Evolutionary conservation across 352 stramenopile genomes (phyloP).

Genomic region (Globisporangium echinulatum): DNA sequence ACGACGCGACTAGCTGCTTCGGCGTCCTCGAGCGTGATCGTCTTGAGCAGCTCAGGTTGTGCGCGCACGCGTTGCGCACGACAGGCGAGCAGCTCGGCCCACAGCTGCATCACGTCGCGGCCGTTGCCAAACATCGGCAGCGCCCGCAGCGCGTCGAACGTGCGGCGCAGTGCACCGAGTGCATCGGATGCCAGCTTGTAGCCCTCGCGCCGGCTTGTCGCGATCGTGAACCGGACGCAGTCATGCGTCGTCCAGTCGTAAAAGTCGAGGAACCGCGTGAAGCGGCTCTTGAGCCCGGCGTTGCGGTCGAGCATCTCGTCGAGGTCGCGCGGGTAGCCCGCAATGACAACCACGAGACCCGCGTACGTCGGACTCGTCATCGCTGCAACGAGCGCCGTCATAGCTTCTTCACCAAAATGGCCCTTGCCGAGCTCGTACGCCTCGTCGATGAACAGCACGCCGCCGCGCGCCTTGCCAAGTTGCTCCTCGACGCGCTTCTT

Average conservation of each 20-base stretch:
- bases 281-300: slow-evolving; percentile 86
- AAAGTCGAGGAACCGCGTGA: slow-evolving; percentile 88
- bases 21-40: slow-evolving; percentile 39
- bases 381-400: slow-evolving; percentile 84
- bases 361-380: slow-evolving; percentile 84
- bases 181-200: slow-evolving; percentile 29
- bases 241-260: slow-evolving; percentile 81
- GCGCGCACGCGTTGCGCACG: slow-evolving; percentile 53
- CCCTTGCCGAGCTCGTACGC: slow-evolving; percentile 88
- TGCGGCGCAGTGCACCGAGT: slow-evolving; percentile 17
- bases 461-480: slow-evolving; percentile 83
- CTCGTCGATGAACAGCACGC: slow-evolving; percentile 93
- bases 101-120: slow-evolving; percentile 60
- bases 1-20: slow-evolving; percentile 25
- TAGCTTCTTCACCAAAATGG: slow-evolving; percentile 77
- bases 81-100: slow-evolving; percentile 54
- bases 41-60: slow-evolving; percentile 36
- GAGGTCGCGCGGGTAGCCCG: slow-evolving; percentile 86
- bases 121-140: slow-evolving; percentile 70
- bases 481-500: slow-evolving; percentile 87
- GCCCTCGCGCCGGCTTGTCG: slow-evolving; percentile 32
- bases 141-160: slow-evolving; percentile 33
- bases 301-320: slow-evolving; percentile 88
- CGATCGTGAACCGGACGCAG: slow-evolving; percentile 57
- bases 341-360: slow-evolving; percentile 87